Evolutionary conservation across 768 basidiomycete species (phyloP).

Genomic region (Podaxis sp.): DNA sequence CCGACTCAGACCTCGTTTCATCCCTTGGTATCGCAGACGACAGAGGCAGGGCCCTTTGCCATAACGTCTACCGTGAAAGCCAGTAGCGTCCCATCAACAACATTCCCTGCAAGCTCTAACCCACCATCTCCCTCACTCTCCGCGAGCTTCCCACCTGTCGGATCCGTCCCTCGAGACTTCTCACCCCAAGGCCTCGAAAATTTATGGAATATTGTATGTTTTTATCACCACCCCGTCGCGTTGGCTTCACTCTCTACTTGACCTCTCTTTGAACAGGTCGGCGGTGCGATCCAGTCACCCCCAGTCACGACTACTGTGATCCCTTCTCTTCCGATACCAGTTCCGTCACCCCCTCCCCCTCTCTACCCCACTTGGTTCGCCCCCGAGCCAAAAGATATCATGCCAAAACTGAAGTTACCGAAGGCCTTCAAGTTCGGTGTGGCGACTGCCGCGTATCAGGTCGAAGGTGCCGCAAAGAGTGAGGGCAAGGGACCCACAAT

Average conservation of each 20-base stretch:
- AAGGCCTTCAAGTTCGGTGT: conserved; percentile 51
- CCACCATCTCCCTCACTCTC: not conserved
- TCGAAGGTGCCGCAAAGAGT: conserved; percentile 50
- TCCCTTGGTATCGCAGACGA: conserved; percentile 3
- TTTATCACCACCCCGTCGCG: not conserved
- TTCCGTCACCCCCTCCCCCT: conserved; percentile 44
- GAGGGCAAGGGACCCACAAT: conserved; percentile 49
- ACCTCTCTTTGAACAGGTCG: conserved; percentile 31
- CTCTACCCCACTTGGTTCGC: conserved; percentile 49
- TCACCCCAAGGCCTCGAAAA: conserved; percentile 36
- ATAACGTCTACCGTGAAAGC: conserved; percentile 12
- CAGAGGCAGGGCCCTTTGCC: conserved; percentile 5
- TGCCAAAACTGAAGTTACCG: conserved; percentile 45
- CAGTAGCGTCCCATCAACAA: not conserved
- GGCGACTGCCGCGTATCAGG: conserved; percentile 53
- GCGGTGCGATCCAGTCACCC: conserved; percentile 37
- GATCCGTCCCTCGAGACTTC: conserved; percentile 40
- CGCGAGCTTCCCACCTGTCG: conserved; percentile 37
- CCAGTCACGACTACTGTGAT: conserved; percentile 46
- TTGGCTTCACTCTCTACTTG: not conserved
- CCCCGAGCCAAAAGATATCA: conserved; percentile 40
- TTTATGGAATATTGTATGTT: conserved; percentile 42
- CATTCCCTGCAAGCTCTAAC: not conserved
- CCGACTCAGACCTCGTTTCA: not conserved
- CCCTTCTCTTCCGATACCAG: conserved; percentile 34